phyloP scores from a whole-genome alignment of 805 yeast genomes.

The Torulaspora gathmanii region DNA sequence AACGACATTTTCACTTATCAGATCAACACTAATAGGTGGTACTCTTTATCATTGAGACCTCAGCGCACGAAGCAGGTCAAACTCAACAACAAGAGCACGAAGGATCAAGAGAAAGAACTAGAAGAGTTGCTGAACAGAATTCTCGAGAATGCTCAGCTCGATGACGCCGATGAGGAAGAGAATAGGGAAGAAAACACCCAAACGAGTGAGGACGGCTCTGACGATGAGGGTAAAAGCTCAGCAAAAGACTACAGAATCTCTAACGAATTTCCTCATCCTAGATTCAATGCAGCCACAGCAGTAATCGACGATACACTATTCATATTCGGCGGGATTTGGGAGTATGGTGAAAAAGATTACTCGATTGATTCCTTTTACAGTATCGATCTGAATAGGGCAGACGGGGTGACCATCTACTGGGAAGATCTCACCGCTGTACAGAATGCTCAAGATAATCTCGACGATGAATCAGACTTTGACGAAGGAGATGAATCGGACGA shows the following conservation, averaged over 20 bases:
- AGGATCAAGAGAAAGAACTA: slow-evolving; percentile 67
- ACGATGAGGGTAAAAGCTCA: slow-evolving; percentile 24
- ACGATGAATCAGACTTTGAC: slow-evolving; percentile 60
- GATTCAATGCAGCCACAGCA: slow-evolving; percentile 82
- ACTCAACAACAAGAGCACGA: slow-evolving; percentile 43
- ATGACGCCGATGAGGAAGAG: slow-evolving; percentile 46
- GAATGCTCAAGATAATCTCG: slow-evolving; percentile 51
- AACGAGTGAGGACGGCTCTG: slow-evolving; percentile 38
- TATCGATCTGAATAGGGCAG: slow-evolving; percentile 77
- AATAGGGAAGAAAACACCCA: slow-evolving; percentile 35
- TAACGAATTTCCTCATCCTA: slow-evolving; percentile 71
- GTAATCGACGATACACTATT: slow-evolving; percentile 80
- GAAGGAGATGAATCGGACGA: slow-evolving; percentile 67
- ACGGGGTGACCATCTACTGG: slow-evolving; percentile 87
- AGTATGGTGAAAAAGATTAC: slow-evolving; percentile 80
- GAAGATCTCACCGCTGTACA: slow-evolving; percentile 65
- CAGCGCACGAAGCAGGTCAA: slow-evolving; percentile 47
- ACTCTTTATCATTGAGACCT: slow-evolving; percentile 58
- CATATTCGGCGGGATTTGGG: slow-evolving; percentile 89
- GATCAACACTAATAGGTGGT: slow-evolving; percentile 86
- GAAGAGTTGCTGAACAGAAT: slow-evolving; percentile 75
- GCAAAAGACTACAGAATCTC: slow-evolving; percentile 52
- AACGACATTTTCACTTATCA: slow-evolving; percentile 79
- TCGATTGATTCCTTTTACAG: slow-evolving; percentile 81
- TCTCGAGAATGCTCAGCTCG: slow-evolving; percentile 65